Evolutionary conservation across 1,284 basidiomycete genomes (phyloP).

Genomic region (Ustilago lituana): DNA sequence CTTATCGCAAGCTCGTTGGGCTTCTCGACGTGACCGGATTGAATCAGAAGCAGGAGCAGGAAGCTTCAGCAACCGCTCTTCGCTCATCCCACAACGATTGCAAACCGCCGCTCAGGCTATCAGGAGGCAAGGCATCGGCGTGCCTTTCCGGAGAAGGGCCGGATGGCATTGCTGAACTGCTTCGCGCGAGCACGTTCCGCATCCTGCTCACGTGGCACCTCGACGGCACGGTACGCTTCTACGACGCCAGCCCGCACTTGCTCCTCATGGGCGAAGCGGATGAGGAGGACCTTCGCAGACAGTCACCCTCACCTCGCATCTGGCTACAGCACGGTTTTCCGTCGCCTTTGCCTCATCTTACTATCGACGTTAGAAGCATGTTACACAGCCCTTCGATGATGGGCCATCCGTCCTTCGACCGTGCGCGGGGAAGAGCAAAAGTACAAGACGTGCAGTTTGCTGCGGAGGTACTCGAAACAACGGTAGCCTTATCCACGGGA

Average conservation of each 20-base stretch:
- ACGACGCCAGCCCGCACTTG: conserved; percentile 61
- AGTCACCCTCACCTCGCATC: conserved; percentile 12
- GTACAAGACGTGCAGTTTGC: conserved; percentile 48
- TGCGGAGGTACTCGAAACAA: conserved; percentile 55
- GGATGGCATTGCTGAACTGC: conserved; percentile 29
- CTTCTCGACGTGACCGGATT: conserved; percentile 35
- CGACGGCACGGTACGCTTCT: conserved; percentile 62
- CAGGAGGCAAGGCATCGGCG: conserved; percentile 51
- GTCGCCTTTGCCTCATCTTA: conserved; percentile 58
- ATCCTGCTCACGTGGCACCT: conserved; percentile 63
- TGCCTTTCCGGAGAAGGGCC: conserved; percentile 26
- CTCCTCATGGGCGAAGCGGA: conserved; percentile 53
- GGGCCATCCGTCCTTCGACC: conserved; percentile 50
- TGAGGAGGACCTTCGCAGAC: conserved; percentile 24
- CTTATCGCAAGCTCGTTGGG: conserved; percentile 57
- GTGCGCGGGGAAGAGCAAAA: conserved; percentile 32
- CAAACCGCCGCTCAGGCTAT: conserved; percentile 31
- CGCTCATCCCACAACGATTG: conserved; percentile 24
- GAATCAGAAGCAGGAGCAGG: conserved; percentile 40
- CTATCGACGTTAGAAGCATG: conserved; percentile 39
- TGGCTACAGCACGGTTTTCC: conserved; percentile 55
- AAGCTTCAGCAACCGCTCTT: conserved; percentile 16
- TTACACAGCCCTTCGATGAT: conserved; percentile 36
- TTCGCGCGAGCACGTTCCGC: conserved; percentile 34
- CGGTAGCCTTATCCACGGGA: conserved; percentile 49